A percentile compares a stretch with the other conserved stretches of the same genome.
phyloP scores from a whole-genome alignment of 2,329 filamentous ascomycete species.

The Arthrinium phaeospermum region DNA sequence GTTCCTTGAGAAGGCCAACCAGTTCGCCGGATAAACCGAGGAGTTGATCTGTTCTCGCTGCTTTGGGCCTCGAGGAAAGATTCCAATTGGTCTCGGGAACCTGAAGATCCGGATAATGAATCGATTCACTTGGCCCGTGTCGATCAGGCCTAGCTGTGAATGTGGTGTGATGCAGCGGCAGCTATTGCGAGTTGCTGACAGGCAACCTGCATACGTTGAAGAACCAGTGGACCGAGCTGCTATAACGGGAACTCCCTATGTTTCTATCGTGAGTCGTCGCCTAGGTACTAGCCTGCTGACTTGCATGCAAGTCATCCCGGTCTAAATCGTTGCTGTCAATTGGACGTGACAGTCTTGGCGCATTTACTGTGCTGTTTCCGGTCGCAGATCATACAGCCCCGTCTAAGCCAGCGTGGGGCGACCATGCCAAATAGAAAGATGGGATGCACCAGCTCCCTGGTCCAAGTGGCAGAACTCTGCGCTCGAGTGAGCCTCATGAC shows the following conservation, averaged over 20 bases:
- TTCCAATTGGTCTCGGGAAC: neutral
- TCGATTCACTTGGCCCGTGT: slow-evolving; percentile 11
- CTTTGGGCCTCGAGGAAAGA: neutral
- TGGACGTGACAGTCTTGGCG: slow-evolving; percentile 23
- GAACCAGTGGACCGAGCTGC: slow-evolving; percentile 15
- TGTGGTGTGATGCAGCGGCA: neutral
- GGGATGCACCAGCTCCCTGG: slow-evolving; percentile 25
- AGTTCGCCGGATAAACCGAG: neutral
- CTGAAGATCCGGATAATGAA: slow-evolving; percentile 19
- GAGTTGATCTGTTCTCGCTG: neutral
- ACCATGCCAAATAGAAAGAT: slow-evolving; percentile 34
- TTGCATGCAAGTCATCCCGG: slow-evolving; percentile 29
- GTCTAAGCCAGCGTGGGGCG: slow-evolving; percentile 24
- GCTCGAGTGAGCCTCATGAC: slow-evolving; percentile 31
- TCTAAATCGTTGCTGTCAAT: neutral
- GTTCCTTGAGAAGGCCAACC: neutral
- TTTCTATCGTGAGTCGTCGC: neutral
- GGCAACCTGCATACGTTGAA: neutral
- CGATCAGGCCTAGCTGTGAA: slow-evolving; percentile 10
- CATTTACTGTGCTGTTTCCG: slow-evolving; percentile 35
- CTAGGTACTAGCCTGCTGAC: slow-evolving; percentile 42
- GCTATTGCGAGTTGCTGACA: too few relatives aligned
- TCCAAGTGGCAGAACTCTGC: slow-evolving; percentile 22
- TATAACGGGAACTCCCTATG: neutral
- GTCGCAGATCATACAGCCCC: slow-evolving; percentile 38